A percentile compares a stretch with the other conserved stretches of the same genome.
These are phyloP conservation scores for Arabidopsis suecica DNA, from an alignment of 345 rosid genomes.

Conservation along the genomic window DNA sequence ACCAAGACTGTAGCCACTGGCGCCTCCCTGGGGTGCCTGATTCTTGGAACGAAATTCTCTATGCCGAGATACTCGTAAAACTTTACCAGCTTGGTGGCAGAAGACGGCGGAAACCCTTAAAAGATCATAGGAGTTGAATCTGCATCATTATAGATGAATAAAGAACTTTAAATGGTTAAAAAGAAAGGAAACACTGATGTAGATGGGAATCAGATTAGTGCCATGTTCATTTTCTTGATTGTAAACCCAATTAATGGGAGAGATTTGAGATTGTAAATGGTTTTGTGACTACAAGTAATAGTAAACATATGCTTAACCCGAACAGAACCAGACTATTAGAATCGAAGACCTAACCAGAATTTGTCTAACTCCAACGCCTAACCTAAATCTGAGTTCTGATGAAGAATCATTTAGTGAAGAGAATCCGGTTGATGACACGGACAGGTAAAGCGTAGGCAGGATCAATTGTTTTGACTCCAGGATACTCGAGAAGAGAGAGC, in stretches of 20 bases:
- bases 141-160: conserved; percentile 15
- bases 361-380: background rate
- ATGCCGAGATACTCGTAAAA: conserved; percentile 68
- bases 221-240: conserved; percentile 1
- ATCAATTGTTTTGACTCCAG: conserved; percentile 73
- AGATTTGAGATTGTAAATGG: conserved; percentile 31
- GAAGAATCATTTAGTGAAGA: conserved; percentile 45
- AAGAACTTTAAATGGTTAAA: background rate
- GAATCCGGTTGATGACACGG: conserved; percentile 62
- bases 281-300: background rate
- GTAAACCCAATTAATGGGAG: conserved; percentile 23
- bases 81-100: conserved; percentile 41
- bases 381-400: background rate
- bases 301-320: background rate
- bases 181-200: background rate
- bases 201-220: conserved; percentile 25
- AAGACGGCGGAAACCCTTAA: conserved; percentile 31
- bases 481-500: conserved; percentile 77
- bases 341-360: too few species aligned
- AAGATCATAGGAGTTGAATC: conserved; percentile 8
- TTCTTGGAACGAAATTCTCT: conserved; percentile 88
- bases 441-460: conserved; percentile 86
- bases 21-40: conserved; percentile 99
- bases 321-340: background rate
- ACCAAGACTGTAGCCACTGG: conserved; percentile 99